Base-by-base conservation (phyloP, 164 flowering plant genomes). In the Vitis cinerea region DNA sequence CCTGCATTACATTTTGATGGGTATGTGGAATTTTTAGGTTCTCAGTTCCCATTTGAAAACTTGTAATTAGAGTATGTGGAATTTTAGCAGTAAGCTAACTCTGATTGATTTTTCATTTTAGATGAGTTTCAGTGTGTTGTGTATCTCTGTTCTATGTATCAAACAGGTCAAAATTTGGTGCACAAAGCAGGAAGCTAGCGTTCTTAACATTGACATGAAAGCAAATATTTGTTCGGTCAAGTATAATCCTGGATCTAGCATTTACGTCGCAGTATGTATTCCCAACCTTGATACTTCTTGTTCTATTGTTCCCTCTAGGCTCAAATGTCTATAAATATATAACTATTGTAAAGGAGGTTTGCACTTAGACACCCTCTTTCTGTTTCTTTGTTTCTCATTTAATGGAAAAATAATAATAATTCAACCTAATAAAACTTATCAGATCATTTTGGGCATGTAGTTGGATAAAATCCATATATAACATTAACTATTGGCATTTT, bases 181-280 rank as follows among this genome's bases (percentile, higher is more conserved):
- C 82, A 91, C 86, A 14, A 93, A 80, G 16, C 95, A 93, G 74
- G 98, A 91, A 79, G 81, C 87, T 10, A 88, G 98, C 73, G 94
- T 82, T 56, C 82, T 88, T 68, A 88, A 83, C 77, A 90, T 93
- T 59, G 89, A 90, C 76, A 88, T 93, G 94, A 90, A 88, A 77
- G 97, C 98, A 47, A 93, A 93, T 76, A 88, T 91, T 65, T 93
- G 97, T 76, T 93, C 90, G 68, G 95, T 91, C 78, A 88, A 91
- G 79, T 91, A 88, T 75, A 91, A 91, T 81, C 97, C 98, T 29
- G 93, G 88, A 76, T 89, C 97, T 31, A 84, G 95, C 79, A 7
- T 78, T 50, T 67, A 87, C 74, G 81, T 93, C 19, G 98, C 94
- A 66, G 98, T 90, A 84, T 77, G 79, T 65, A 59, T 44, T 27